Base-by-base conservation (phyloP, 2,329 filamentous ascomycete species). In the Pyricularia sp. region DNA sequence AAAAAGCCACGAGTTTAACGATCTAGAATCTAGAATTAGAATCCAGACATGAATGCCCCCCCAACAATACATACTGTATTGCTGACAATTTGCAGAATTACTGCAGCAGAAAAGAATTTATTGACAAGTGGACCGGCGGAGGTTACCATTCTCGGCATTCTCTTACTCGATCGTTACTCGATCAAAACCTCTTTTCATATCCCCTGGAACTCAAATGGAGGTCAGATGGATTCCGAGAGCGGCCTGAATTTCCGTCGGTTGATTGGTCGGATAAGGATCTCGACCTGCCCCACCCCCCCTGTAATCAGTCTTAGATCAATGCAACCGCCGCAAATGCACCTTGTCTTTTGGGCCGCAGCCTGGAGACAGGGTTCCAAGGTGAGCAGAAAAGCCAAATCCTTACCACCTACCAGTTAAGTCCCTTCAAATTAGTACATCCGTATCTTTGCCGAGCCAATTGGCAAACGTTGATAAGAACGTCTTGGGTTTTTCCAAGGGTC, bases 121-220 rank as follows among this genome's bases (percentile, higher is more conserved):
- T 19, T 49, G 40, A 19, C 16, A 49, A 49, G 40, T 49, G 40
- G 40, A 49, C 40, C 40, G 40, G 40, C 40, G 40, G 40, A 49
- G 19, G 40, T 49, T n/a, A 49, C 40, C 40, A 49, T 19, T 49
- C 40, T 49, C 40, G 40, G 40, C 40, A 60, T 63, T 12, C 13
- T 65, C 30, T 70, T 70, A 68, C 68, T 69, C 67, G 68, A 70
- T 64, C 28, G 69, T 78, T 78, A 78, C 77, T 79, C 77, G 77
- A 79, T 78, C 66, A 69, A 78, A 78, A 73, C 73, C 71, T 26
- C 28, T 67, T 67, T 67, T 33, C 62, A 53, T 22, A 61, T 60
- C 6, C 26, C 22, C 16, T 35, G 31, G 57, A 35, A 62, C 40
- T 30, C 19, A 28, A 59, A 40, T 22, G 53, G 22, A 57, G 22